Conservation (phyloP, 441 rosid genomes). For the Jatropha multifida region DNA sequence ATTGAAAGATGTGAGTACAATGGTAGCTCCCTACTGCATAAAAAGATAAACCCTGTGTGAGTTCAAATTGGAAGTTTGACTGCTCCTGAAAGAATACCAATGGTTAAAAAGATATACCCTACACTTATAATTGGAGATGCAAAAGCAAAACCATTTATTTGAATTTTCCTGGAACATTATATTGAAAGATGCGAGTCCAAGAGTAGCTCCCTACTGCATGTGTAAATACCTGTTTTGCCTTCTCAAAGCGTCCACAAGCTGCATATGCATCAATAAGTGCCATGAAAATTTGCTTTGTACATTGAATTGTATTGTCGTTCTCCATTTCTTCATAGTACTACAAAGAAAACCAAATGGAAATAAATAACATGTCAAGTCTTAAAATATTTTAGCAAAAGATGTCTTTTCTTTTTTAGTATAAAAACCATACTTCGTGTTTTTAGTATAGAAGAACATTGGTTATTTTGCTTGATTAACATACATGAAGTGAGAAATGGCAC, state of each 20-base stretch:
- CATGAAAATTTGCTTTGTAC: constrained; percentile 59
- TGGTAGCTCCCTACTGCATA: constrained; percentile 7
- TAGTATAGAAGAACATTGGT: neutral
- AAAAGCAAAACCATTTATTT: neutral
- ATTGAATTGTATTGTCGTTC: constrained; percentile 41
- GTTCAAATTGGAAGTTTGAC: too few species aligned
- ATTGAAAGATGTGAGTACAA: constrained; percentile 1
- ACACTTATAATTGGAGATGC: too few species aligned
- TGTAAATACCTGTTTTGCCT: constrained; percentile 73
- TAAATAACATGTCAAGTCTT: constrained; percentile 2
- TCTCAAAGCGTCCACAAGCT: constrained; percentile 67
- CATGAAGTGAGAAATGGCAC: constrained; percentile 5
- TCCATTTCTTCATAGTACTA: constrained; percentile 57
- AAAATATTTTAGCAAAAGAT: neutral
- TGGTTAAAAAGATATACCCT: too few species aligned
- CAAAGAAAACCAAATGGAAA: constrained; percentile 25
- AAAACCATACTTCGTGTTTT: neutral
- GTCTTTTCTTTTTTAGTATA: neutral
- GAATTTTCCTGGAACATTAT: neutral
- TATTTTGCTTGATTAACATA: neutral
- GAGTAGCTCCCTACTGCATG: constrained; percentile 9
- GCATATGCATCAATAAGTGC: constrained; percentile 74
- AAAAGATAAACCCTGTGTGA: too few species aligned
- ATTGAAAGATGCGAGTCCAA: neutral
- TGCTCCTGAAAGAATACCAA: too few species aligned